phyloP scores from a whole-genome alignment of 768 basidiomycete species.

The Suillus fuscotomentosus region DNA sequence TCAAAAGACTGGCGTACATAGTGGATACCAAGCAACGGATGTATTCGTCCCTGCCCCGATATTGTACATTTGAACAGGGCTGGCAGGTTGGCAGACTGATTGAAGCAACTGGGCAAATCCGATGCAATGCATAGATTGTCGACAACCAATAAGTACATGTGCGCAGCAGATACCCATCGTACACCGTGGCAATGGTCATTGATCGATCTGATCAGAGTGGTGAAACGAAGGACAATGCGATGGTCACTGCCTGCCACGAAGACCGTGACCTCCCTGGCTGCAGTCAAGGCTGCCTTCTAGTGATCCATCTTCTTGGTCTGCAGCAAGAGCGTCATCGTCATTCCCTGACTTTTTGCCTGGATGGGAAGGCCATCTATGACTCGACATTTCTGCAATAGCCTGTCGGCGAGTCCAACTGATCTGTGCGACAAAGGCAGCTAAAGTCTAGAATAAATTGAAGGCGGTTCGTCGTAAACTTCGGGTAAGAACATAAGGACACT shows the following conservation, averaged over 20 bases:
- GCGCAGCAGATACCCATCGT: no score
- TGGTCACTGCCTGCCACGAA: neutral
- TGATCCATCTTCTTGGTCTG: neutral
- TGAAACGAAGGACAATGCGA: neutral
- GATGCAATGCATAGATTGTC: no score
- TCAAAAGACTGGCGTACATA: neutral
- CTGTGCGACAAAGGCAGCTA: slow-evolving; percentile 33
- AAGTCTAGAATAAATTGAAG: slow-evolving; percentile 23
- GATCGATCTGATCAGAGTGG: neutral
- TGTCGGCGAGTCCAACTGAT: slow-evolving; percentile 28
- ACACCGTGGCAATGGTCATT: no score
- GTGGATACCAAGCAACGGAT: neutral
- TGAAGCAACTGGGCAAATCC: no score
- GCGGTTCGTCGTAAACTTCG: neutral
- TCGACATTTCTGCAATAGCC: slow-evolving; percentile 21
- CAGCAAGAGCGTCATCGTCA: neutral
- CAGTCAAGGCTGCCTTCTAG: no score
- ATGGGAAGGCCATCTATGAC: neutral
- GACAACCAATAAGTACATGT: no score
- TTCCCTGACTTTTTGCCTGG: neutral
- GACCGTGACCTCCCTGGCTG: neutral
- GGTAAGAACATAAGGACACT: slow-evolving; percentile 5
- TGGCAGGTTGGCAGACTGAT: no score
- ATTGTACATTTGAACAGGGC: no score
- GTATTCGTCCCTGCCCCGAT: no score